Evolutionary conservation across 2,329 filamentous ascomycete species (phyloP), one percentile per base, ranked within the genome.

Genomic region (Curvularia lunata): DNA sequence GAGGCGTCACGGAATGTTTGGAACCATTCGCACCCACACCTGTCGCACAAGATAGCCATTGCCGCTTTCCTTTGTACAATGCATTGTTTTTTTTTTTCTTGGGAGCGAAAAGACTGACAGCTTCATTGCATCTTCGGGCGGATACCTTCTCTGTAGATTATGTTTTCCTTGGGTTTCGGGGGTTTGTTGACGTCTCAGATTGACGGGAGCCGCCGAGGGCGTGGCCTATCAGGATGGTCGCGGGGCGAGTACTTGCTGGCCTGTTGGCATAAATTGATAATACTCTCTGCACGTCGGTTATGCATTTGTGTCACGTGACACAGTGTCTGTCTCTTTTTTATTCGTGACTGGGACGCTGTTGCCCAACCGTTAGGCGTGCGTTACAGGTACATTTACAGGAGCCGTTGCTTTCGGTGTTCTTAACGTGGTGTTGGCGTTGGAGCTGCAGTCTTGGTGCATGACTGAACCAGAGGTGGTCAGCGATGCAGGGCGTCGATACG

Each of bases 1-100:
- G 65, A 62, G 71, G 69, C 67, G 70, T 74, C 52, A 40, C 56
- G 59, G 50, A 66, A 62, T 62, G 61, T 48, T 16, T 46, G 50
- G 54, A 30, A 48, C 48, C 28, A 56, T 57, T 51, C 45, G 55
- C 59, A 61, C 62, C 21, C 50, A 37, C 28, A n/a, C 37, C 21
- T 50, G 37, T 52, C 50, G 37, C 56, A 57, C 58, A 54, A 61
- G 48, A 60, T 34, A 52, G 63, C 59, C 51, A 59, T 48, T 54
- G 62, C 48, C 48, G 37, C 49, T 59, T 58, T 65, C 54, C 37
- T 62, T 59, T 56, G 56, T 40, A 43, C 43, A 40, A 56, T 56
- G 56, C 51, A 53, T 59, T 28, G 46, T 30, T 2, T 30, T 30
- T 30, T 30, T 27, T 3, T 47, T 27, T 47, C 13, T 9, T 47